phyloP scores from a whole-genome alignment of 208 protist genomes.

The Acanthamoeba culbertsoni region DNA sequence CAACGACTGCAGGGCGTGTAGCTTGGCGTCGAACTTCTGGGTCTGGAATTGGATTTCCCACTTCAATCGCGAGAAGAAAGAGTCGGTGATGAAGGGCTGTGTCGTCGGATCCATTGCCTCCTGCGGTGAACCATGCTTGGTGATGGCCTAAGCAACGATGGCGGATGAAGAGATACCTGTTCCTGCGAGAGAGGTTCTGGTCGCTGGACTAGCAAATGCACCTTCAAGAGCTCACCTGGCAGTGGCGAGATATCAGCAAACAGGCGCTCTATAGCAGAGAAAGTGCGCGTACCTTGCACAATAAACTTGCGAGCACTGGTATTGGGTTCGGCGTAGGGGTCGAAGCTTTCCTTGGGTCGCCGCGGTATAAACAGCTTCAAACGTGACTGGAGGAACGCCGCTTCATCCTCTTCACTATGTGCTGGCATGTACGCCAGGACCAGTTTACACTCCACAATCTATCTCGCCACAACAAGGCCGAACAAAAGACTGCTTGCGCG shows the following conservation, averaged over 20 bases:
- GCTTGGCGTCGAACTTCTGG: conserved; percentile 45
- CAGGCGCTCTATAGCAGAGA: too few species aligned
- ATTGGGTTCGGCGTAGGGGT: neutral
- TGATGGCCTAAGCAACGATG: too few species aligned
- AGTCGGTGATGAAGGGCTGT: neutral
- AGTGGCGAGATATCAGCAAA: neutral
- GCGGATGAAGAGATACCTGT: too few species aligned
- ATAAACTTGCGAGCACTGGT: neutral
- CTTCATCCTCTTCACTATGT: neutral
- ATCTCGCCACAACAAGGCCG: too few species aligned
- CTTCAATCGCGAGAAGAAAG: conserved; percentile 20
- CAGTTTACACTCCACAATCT: too few species aligned
- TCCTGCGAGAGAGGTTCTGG: neutral
- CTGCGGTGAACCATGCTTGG: neutral
- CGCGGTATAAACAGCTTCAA: conserved; percentile 17
- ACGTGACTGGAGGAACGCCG: conserved; percentile 7
- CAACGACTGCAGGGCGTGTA: conserved; percentile 16
- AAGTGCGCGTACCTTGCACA: neutral
- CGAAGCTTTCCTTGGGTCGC: neutral
- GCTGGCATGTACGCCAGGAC: neutral
- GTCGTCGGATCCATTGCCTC: neutral
- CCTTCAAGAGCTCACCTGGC: conserved; percentile 10
- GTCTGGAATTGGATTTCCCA: conserved; percentile 38
- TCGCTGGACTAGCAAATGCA: conserved; percentile 9
- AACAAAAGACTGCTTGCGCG: neutral